Evolutionary conservation across 2,329 filamentous ascomycete genomes (phyloP).

Genomic region (Mollisia scopiformis): DNA sequence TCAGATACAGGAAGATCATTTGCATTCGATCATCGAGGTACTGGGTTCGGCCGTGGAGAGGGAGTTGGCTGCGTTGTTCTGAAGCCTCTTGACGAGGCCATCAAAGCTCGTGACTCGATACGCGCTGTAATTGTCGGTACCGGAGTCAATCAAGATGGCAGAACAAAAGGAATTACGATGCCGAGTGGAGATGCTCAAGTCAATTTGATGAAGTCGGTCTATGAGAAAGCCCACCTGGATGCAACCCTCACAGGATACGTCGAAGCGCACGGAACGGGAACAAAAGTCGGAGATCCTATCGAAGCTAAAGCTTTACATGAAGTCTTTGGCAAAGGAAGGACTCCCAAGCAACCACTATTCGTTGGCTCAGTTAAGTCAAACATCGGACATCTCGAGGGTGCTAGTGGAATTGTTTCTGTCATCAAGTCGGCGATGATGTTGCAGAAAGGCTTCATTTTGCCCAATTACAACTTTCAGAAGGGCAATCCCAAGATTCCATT

Average conservation of each 20-base stretch:
- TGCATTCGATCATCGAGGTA: constrained; percentile 58
- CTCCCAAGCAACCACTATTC: constrained; percentile 23
- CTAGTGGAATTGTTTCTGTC: constrained; percentile 41
- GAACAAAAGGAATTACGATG: constrained; percentile 47
- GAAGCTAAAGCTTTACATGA: constrained; percentile 30
- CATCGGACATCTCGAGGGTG: constrained; percentile 42
- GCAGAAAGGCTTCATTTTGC: constrained; percentile 46
- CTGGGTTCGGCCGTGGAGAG: constrained; percentile 68
- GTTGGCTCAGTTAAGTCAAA: constrained; percentile 37
- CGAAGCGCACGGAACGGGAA: constrained; percentile 36
- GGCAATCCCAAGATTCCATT: constrained; percentile 41
- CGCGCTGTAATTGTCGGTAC: constrained; percentile 46
- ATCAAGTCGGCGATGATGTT: constrained; percentile 47
- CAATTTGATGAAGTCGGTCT: constrained; percentile 25
- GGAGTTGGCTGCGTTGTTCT: constrained; percentile 62
- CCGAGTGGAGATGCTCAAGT: constrained; percentile 49
- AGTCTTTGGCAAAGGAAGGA: constrained; percentile 24
- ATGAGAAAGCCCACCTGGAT: constrained; percentile 22
- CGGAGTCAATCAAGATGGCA: constrained; percentile 49
- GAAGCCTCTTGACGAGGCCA: constrained; percentile 54
- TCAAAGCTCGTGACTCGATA: constrained; percentile 46
- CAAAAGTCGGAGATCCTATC: constrained; percentile 33
- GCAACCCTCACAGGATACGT: constrained; percentile 24
- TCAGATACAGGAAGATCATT: constrained; percentile 35
- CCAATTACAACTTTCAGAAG: constrained; percentile 44